Conservation (phyloP, 768 basidiomycete species). For the Saitozyma sp. region DNA sequence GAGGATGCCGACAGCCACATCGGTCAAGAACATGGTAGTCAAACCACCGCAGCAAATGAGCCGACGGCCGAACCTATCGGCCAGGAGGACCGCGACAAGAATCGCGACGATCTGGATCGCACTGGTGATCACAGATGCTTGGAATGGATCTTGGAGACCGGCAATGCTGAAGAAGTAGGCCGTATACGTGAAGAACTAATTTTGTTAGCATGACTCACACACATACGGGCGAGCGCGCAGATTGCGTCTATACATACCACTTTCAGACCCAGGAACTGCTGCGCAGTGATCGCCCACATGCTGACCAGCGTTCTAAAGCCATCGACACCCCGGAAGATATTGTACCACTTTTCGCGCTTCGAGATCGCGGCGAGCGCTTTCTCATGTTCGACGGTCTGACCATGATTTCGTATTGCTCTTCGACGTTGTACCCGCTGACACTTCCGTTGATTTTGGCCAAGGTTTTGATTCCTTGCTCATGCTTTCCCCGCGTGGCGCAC, state of each 20-base stretch:
- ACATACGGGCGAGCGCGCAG: too few species aligned
- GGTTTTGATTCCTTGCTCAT: slow-evolving; percentile 8
- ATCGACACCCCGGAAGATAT: slow-evolving; percentile 6
- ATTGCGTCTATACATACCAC: too few species aligned
- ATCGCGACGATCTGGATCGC: not conserved
- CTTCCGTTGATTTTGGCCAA: slow-evolving; percentile 10
- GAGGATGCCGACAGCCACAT: slow-evolving; percentile 4
- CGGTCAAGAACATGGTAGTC: slow-evolving; percentile 1
- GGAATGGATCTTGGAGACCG: slow-evolving; percentile 19
- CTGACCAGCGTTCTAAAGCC: slow-evolving; percentile 15
- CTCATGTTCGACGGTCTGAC: slow-evolving; percentile 9
- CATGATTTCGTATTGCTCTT: slow-evolving; percentile 18
- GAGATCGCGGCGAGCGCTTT: not conserved
- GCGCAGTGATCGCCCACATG: slow-evolving; percentile 10
- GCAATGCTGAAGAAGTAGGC: slow-evolving; percentile 14
- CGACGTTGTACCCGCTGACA: slow-evolving; percentile 20
- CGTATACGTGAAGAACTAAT: slow-evolving; percentile 8
- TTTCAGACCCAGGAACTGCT: slow-evolving; percentile 10
- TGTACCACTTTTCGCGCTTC: not conserved
- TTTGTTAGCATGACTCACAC: too few species aligned
- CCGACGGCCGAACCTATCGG: slow-evolving; percentile 12
- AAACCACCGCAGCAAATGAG: slow-evolving; percentile 12
- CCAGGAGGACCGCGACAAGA: not conserved
- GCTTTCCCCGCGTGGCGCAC: not conserved
- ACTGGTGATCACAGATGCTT: slow-evolving; percentile 10